Conservation (phyloP, 768 basidiomycete species). For the Lactarius sp. region DNA sequence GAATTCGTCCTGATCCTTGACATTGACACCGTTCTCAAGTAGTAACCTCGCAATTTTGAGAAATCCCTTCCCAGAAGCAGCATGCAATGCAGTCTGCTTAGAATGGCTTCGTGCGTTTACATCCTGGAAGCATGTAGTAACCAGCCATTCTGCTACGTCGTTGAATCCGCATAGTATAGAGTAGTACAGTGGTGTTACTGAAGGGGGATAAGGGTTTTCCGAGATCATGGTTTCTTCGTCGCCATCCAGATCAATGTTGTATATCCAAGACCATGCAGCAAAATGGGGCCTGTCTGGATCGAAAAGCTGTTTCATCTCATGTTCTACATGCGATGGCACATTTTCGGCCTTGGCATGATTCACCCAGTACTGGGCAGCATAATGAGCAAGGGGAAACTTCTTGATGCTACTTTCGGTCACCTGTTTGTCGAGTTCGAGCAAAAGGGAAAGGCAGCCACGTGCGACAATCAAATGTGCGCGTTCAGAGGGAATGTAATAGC, state of each 20-base stretch:
- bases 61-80: background rate
- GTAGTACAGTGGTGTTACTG: background rate
- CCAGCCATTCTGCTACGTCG: background rate
- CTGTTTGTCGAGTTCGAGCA: background rate
- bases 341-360: background rate
- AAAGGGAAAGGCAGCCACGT: background rate
- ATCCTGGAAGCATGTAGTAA: background rate
- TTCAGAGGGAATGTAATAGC: background rate
- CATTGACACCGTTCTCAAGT: too few species aligned
- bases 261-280: background rate
- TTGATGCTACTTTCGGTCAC: background rate
- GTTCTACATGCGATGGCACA: background rate
- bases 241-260: background rate
- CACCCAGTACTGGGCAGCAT: constrained; percentile 1
- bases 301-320: background rate
- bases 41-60: background rate
- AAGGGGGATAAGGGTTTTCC: too few species aligned
- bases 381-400: background rate
- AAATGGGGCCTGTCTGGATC: background rate
- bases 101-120: background rate
- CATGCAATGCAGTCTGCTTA: background rate
- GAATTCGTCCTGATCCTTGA: background rate
- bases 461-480: background rate
- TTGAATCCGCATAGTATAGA: background rate
- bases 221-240: too few species aligned